A percentile compares a stretch with the other conserved stretches of the same genome.
These are phyloP conservation scores for Ambrosiella beaveri DNA, from an alignment of 2,329 filamentous ascomycete genomes.

Conservation along the genomic window DNA sequence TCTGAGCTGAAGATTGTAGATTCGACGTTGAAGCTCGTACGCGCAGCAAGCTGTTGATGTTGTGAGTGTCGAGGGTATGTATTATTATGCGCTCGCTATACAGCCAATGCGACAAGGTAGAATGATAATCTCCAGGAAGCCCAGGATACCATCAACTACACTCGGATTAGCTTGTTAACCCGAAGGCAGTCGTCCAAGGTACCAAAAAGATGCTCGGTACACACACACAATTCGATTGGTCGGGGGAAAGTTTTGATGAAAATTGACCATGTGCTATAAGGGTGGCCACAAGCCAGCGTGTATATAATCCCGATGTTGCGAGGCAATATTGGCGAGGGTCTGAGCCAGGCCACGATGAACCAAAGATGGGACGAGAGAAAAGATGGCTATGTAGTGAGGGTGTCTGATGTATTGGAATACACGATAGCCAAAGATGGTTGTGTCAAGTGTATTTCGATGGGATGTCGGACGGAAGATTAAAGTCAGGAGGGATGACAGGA, in stretches of 20 bases:
- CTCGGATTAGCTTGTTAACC: no score
- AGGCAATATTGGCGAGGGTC: not conserved
- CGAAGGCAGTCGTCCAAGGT: no score
- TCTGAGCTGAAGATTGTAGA: not conserved
- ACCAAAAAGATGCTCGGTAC: not conserved
- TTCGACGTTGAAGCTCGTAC: not conserved
- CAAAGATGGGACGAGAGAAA: not conserved
- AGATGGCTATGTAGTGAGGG: not conserved
- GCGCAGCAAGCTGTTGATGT: not conserved
- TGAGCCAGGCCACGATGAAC: not conserved
- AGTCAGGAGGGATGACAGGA: not conserved
- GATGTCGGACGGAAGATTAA: not conserved
- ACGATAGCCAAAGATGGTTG: not conserved
- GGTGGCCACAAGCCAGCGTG: not conserved
- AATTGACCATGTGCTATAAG: not conserved
- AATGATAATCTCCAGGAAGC: not conserved
- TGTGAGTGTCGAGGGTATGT: no score
- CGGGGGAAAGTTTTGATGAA: not conserved
- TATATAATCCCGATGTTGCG: not conserved
- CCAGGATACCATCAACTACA: no score
- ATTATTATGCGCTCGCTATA: no score
- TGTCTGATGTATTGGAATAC: not conserved
- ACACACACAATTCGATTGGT: not conserved
- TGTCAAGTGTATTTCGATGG: not conserved
- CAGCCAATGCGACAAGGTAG: not conserved